A percentile compares a stretch with the other conserved stretches of the same genome.
These are phyloP conservation scores for Penicillium chermesinum DNA, from an alignment of 495 filamentous ascomycete species.

Conservation along the genomic window DNA sequence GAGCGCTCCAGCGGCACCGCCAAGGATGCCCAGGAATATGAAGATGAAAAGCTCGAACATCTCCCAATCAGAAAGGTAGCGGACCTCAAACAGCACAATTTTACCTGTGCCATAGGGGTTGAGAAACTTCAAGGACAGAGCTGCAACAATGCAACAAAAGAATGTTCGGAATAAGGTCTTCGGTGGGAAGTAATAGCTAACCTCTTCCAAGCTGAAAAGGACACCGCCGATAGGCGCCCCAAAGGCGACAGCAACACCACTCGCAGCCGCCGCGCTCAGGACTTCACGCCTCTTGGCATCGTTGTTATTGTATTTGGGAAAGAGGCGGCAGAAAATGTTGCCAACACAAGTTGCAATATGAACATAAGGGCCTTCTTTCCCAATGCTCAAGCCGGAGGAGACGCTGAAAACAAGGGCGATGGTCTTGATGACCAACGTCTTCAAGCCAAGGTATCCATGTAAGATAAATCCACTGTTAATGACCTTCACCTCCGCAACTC, in stretches of 20 bases:
- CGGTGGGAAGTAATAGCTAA: conserved; percentile 96
- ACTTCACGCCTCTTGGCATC: conserved; percentile 90
- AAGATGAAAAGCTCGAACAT: conserved; percentile 87
- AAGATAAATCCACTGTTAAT: conserved; percentile 96
- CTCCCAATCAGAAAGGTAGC: conserved; percentile 89
- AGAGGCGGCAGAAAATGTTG: conserved; percentile 90
- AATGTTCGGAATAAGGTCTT: conserved; percentile 97
- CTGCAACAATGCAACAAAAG: conserved; percentile 93
- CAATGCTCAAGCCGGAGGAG: conserved; percentile 84
- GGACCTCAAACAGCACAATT: conserved; percentile 92
- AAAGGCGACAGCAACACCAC: conserved; percentile 92
- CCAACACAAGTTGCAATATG: conserved; percentile 95
- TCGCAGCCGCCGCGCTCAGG: conserved; percentile 84
- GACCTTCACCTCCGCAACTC: conserved; percentile 95
- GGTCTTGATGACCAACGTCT: conserved; percentile 84
- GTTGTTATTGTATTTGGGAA: conserved; percentile 88
- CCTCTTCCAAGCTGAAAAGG: conserved; percentile 90
- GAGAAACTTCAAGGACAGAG: conserved; percentile 85
- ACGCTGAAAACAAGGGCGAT: conserved; percentile 81
- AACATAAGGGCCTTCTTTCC: conserved; percentile 96
- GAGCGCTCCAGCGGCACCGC: conserved; percentile 77
- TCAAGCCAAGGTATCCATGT: conserved; percentile 89
- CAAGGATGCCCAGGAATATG: conserved; percentile 76
- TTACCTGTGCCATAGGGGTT: conserved; percentile 96
- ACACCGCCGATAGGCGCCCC: conserved; percentile 91